These are phyloP conservation scores for Cryphonectria parasitica DNA, from an alignment of 2,329 filamentous ascomycete species.

Conservation along the genomic window DNA sequence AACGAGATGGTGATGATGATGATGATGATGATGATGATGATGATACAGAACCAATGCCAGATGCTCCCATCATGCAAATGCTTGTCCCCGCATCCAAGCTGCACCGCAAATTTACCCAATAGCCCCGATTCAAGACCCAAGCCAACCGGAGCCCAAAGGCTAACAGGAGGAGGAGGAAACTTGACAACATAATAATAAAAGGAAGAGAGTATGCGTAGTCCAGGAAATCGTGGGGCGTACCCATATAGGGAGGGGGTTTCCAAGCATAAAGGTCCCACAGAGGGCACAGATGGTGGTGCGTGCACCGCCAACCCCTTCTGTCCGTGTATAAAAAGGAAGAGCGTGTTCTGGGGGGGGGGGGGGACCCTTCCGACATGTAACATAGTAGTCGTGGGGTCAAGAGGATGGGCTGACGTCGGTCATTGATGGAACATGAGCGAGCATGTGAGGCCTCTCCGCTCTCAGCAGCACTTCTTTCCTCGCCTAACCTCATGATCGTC, in stretches of 20 bases:
- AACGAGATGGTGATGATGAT: constrained; percentile 14
- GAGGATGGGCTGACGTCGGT: not conserved
- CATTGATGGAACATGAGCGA: not conserved
- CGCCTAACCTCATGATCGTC: constrained; percentile 31
- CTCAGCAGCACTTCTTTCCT: constrained; percentile 27
- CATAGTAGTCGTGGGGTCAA: not conserved
- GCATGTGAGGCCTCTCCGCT: not conserved
- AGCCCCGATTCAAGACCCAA: constrained; percentile 11
- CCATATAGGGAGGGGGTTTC: not conserved
- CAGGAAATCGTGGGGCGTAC: constrained; percentile 18
- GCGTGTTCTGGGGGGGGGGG: not conserved
- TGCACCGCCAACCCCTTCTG: constrained; percentile 4
- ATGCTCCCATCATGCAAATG: constrained; percentile 18
- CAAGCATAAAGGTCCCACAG: not conserved
- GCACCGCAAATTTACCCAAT: constrained; percentile 12
- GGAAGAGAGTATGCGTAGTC: constrained; percentile 8
- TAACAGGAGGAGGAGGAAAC: constrained; percentile 1
- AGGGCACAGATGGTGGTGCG: constrained; percentile 24
- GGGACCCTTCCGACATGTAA: not conserved
- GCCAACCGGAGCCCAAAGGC: not conserved
- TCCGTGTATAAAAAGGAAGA: not conserved
- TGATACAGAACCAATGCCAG: constrained; percentile 13
- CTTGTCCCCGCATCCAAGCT: constrained; percentile 5
- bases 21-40: not conserved
- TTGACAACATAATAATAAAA: not conserved